Evolutionary conservation across 228 moss, liverwort and hornwort species (phyloP).

Genomic region (Sphagnum magellanicum): DNA sequence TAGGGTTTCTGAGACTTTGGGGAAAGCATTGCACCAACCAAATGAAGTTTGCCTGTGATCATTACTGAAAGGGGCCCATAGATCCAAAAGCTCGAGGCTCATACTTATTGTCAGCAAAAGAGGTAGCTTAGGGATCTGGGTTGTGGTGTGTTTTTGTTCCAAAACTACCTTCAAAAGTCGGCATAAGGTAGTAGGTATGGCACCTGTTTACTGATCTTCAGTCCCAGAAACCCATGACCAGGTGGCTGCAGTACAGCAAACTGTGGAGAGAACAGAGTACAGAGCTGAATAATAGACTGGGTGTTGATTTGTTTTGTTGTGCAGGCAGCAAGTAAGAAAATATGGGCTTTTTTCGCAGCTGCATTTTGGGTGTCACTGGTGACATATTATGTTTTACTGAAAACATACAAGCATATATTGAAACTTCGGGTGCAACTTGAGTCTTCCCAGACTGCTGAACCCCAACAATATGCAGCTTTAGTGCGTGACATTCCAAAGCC

Average conservation of each 20-base stretch:
- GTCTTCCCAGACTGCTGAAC: conserved; percentile 14
- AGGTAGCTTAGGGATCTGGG: no score
- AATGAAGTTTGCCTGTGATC: no score
- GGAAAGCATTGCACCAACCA: no score
- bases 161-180: no score
- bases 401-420: conserved; percentile 29
- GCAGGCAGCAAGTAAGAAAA: conserved; percentile 25
- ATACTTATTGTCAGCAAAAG: no score
- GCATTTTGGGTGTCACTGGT: conserved; percentile 39
- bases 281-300: not conserved
- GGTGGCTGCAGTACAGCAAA: not conserved
- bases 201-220: no score
- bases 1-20: not conserved
- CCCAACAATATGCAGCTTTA: conserved; percentile 42
- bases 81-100: no score
- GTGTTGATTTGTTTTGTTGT: not conserved
- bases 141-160: no score
- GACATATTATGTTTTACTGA: conserved; percentile 38
- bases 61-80: no score
- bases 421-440: conserved; percentile 26
- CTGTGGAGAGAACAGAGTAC: not conserved
- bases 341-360: conserved; percentile 43
- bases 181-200: no score
- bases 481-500: conserved; percentile 52
- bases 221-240: not conserved